Percentiles rank a stretch among this genome's conserved stretches.
Evolutionary conservation across 2,329 filamentous ascomycete species (phyloP).

Genomic region (Colletotrichum ledebouriae): DNA sequence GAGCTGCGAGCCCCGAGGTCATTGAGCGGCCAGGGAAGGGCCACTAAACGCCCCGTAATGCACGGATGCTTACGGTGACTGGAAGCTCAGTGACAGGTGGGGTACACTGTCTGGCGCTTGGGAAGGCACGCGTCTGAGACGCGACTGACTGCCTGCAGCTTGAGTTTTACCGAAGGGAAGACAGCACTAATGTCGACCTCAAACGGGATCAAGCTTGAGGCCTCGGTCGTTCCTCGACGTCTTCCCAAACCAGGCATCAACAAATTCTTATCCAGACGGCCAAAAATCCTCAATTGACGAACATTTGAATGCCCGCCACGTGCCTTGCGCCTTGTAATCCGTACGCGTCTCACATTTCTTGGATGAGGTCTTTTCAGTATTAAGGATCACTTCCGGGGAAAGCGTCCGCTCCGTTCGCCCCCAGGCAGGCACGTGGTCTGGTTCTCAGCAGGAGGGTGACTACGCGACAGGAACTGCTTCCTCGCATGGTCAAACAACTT

Average conservation of each 20-base stretch:
- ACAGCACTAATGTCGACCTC: constrained; percentile 15
- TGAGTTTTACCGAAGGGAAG: constrained; percentile 5
- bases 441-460: not conserved
- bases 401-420: not conserved
- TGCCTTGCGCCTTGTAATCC: no score
- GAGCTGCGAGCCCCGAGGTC: constrained; percentile 7
- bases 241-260: constrained; percentile 15
- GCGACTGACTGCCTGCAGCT: constrained; percentile 21
- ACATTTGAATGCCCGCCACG: not conserved
- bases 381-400: constrained; percentile 6
- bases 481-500: no score
- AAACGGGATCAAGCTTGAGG: constrained; percentile 21
- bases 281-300: constrained; percentile 5
- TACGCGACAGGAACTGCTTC: no score
- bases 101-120: constrained; percentile 9
- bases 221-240: constrained; percentile 10
- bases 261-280: not conserved
- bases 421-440: not conserved
- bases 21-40: constrained; percentile 28
- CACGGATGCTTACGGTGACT: constrained; percentile 1
- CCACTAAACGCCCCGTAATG: constrained; percentile 28
- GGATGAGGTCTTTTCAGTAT: not conserved
- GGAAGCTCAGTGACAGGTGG: constrained; percentile 23
- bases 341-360: no score
- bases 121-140: constrained; percentile 32